Evolutionary conservation across 2,329 filamentous ascomycete genomes (phyloP).

Genomic region (Pyrenochaeta sp.): DNA sequence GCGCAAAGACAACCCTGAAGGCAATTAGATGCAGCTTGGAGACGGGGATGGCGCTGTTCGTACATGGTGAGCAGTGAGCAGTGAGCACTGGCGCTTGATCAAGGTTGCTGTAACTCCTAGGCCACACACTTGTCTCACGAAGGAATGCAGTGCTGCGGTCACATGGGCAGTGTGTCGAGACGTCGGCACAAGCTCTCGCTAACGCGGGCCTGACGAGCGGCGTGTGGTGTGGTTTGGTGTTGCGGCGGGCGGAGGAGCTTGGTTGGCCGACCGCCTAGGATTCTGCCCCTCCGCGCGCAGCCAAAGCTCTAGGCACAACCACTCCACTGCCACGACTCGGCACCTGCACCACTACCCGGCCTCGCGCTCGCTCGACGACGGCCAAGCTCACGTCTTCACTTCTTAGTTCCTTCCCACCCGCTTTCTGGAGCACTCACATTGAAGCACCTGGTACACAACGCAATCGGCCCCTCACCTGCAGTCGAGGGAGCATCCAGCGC

Average conservation of each 20-base stretch:
- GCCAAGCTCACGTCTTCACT: background rate
- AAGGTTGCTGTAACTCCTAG: background rate
- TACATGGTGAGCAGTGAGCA: constrained; percentile 22
- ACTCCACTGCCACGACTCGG: constrained; percentile 11
- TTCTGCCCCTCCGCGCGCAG: constrained; percentile 24
- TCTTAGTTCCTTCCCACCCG: constrained; percentile 2
- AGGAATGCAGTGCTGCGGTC: too few species aligned
- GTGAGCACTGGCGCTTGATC: background rate
- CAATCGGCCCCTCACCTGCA: too few species aligned
- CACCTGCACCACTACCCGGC: too few species aligned
- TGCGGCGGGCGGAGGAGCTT: background rate
- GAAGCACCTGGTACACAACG: too few species aligned
- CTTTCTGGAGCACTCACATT: too few species aligned
- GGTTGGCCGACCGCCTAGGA: constrained; percentile 10
- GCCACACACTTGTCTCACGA: background rate
- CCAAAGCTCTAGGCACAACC: constrained; percentile 7
- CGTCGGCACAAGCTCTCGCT: background rate
- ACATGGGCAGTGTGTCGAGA: too few species aligned
- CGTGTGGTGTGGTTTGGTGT: background rate
- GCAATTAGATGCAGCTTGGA: constrained; percentile 15
- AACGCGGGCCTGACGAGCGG: background rate
- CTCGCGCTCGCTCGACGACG: constrained; percentile 2
- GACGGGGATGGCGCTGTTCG: background rate
- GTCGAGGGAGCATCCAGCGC: too few species aligned
- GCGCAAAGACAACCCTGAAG: constrained; percentile 88